Evolutionary conservation across 2,329 filamentous ascomycete species (phyloP).

Genomic region (Gnomoniopsis sp.): DNA sequence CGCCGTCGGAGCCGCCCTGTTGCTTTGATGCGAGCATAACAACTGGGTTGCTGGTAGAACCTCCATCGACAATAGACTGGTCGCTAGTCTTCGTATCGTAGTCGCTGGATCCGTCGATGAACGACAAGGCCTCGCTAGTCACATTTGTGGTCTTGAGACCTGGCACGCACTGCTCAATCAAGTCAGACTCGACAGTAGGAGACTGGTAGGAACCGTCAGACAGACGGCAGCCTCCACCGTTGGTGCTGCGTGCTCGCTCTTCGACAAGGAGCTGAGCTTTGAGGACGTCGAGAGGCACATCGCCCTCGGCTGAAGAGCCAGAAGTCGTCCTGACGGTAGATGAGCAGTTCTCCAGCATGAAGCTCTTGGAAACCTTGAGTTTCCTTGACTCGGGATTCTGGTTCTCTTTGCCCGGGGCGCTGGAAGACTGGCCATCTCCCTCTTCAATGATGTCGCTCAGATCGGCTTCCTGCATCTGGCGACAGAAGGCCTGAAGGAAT

Average conservation of each 20-base stretch:
- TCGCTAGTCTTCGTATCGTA: neutral
- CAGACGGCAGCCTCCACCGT: slow-evolving; percentile 3
- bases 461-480: slow-evolving; percentile 14
- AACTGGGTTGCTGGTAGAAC: neutral
- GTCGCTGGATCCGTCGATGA: neutral
- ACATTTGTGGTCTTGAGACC: neutral
- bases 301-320: slow-evolving; percentile 4
- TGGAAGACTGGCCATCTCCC: neutral
- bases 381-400: neutral
- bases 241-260: neutral
- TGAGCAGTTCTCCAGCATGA: slow-evolving; percentile 8
- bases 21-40: neutral
- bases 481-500: slow-evolving; percentile 10
- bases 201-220: slow-evolving; percentile 5
- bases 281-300: neutral
- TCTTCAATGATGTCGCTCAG: slow-evolving; percentile 16
- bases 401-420: slow-evolving; percentile 14
- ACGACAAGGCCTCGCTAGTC: neutral
- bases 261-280: slow-evolving; percentile 6
- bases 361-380: slow-evolving; percentile 10
- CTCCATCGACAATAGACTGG: neutral
- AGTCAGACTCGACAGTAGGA: slow-evolving; percentile 4
- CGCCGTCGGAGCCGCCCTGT: neutral
- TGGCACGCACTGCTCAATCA: neutral
- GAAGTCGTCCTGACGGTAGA: slow-evolving; percentile 12